Evolutionary conservation across 2,329 filamentous ascomycete species (phyloP).

Genomic region (Nigrograna mackinnonii): DNA sequence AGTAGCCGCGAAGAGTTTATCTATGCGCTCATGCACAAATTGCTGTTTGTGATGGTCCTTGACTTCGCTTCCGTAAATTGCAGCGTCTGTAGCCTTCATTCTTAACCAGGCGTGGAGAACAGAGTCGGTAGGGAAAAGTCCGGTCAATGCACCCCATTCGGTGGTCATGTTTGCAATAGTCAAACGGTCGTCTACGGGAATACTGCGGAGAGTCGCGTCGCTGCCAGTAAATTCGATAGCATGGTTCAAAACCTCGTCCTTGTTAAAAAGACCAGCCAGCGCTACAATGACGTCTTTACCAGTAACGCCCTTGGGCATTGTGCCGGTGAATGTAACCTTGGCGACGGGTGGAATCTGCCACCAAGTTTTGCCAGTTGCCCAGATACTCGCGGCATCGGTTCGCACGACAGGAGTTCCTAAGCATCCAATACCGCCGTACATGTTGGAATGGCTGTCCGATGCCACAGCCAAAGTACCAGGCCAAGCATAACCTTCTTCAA

Average conservation of each 20-base stretch:
- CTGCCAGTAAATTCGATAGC: slow-evolving; percentile 85
- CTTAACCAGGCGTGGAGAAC: slow-evolving; percentile 74
- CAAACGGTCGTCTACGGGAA: slow-evolving; percentile 73
- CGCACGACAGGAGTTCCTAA: slow-evolving; percentile 82
- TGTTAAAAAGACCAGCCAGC: slow-evolving; percentile 82
- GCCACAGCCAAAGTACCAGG: slow-evolving; percentile 83
- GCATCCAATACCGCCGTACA: slow-evolving; percentile 80
- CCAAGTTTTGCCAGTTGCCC: slow-evolving; percentile 83
- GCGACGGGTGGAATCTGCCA: slow-evolving; percentile 87
- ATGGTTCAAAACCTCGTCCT: slow-evolving; percentile 89
- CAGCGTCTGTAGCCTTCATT: slow-evolving; percentile 72
- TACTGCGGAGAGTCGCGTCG: slow-evolving; percentile 72
- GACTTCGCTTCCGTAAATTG: slow-evolving; percentile 58
- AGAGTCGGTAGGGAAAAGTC: slow-evolving; percentile 79
- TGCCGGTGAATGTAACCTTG: slow-evolving; percentile 75
- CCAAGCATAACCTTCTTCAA: slow-evolving; percentile 84
- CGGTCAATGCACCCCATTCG: slow-evolving; percentile 76
- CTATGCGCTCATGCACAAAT: slow-evolving; percentile 74
- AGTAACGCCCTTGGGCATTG: slow-evolving; percentile 77
- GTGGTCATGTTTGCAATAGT: slow-evolving; percentile 82
- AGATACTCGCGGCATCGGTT: slow-evolving; percentile 85
- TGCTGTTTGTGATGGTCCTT: slow-evolving; percentile 56
- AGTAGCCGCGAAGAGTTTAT: slow-evolving; percentile 64
- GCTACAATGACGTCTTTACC: slow-evolving; percentile 95
- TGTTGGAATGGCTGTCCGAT: slow-evolving; percentile 76